Evolutionary conservation across 1,284 basidiomycete species (phyloP).

Genomic region (Wolfiporia cocos): DNA sequence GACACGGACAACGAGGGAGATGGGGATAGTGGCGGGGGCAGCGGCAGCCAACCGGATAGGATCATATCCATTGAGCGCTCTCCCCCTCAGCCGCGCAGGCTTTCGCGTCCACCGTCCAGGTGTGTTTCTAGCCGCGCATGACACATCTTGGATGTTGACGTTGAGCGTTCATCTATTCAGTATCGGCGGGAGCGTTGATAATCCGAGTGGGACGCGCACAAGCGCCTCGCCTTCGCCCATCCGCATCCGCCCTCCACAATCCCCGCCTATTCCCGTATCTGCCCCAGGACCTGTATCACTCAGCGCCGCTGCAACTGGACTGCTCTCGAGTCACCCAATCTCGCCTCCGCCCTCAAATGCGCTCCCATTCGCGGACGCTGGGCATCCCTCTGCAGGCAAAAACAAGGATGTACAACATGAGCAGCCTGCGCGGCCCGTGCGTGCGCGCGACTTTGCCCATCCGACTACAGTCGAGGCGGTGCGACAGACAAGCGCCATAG

Average conservation of each 20-base stretch:
- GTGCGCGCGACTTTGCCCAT: conserved; percentile 6
- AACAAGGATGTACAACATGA: conserved; percentile 5
- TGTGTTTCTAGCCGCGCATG: conserved; percentile 2
- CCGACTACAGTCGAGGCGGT: conserved; percentile 16
- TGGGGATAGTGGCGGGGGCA: conserved; percentile 3
- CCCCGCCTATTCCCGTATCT: too few species aligned
- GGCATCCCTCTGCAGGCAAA: conserved; percentile 3
- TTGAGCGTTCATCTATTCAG: too few species aligned
- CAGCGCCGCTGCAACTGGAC: conserved; percentile 18
- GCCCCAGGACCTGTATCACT: too few species aligned
- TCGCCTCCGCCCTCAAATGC: conserved; percentile 33
- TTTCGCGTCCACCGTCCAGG: conserved; percentile 13
- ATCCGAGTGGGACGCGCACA: neutral
- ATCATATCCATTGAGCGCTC: conserved; percentile 9
- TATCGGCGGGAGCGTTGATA: neutral
- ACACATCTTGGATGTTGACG: too few species aligned
- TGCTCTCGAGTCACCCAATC: conserved; percentile 24
- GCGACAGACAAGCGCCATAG: conserved; percentile 7
- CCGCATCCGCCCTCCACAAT: conserved; percentile 32
- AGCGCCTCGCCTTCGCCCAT: conserved; percentile 6
- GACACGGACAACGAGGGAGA: conserved; percentile 8
- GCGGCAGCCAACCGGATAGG: conserved; percentile 3
- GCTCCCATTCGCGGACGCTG: conserved; percentile 13
- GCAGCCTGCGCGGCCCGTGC: conserved; percentile 3
- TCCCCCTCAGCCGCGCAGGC: conserved; percentile 1